A percentile compares a stretch with the other conserved stretches of the same genome.
Conservation (phyloP, 805 yeast genomes). For the Tetrapisispora namnaoensis region DNA sequence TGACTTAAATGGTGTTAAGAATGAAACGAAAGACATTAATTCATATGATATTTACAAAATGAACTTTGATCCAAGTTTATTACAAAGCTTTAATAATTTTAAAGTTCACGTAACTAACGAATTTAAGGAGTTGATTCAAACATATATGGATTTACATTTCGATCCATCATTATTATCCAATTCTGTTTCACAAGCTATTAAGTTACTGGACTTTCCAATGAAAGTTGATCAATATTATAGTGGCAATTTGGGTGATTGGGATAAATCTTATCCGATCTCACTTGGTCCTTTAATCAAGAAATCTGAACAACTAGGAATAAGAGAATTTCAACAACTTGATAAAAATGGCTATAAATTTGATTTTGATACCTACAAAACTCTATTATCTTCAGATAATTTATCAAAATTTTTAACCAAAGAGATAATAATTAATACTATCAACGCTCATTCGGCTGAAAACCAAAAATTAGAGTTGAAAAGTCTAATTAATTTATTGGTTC, state of each 20-base stretch:
- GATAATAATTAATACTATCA: constrained; percentile 9
- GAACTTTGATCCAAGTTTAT: neutral
- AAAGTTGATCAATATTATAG: constrained; percentile 17
- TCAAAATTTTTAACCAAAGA: neutral
- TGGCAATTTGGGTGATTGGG: constrained; percentile 27
- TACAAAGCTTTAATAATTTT: constrained; percentile 18
- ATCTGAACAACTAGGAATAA: constrained; percentile 18
- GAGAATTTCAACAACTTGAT: constrained; percentile 18
- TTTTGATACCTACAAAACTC: constrained; percentile 25
- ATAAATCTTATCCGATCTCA: constrained; percentile 24
- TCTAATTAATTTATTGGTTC: constrained; percentile 15
- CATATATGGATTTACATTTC: constrained; percentile 19
- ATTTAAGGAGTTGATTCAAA: constrained; percentile 18
- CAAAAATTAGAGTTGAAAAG: constrained; percentile 4
- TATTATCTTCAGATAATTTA: constrained; percentile 7
- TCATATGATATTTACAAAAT: constrained; percentile 1
- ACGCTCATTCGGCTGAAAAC: constrained; percentile 10
- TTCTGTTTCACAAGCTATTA: constrained; percentile 23
- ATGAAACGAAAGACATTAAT: neutral
- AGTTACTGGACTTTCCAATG: constrained; percentile 16
- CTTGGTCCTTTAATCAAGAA: constrained; percentile 21
- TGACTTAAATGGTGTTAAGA: neutral
- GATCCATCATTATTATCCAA: constrained; percentile 19
- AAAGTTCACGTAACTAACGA: constrained; percentile 23
- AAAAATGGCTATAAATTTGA: constrained; percentile 25